These are phyloP conservation scores for Fraxinus dipetala DNA, from an alignment of 305 asterid genomes.

Conservation along the genomic window DNA sequence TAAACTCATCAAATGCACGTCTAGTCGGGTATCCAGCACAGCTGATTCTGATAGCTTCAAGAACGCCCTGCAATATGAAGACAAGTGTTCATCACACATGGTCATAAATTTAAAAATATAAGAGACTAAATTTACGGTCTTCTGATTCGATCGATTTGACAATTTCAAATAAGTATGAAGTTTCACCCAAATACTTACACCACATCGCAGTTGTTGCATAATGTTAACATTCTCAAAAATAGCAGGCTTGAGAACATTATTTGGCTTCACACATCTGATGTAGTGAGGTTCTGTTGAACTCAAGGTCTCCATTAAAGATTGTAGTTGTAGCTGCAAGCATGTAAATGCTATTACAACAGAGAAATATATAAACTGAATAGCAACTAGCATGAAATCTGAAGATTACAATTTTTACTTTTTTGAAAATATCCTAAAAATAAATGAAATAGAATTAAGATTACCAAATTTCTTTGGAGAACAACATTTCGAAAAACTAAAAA, in stretches of 20 bases:
- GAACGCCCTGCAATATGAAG: conserved; percentile 69
- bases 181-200: conserved; percentile 64
- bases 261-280: conserved; percentile 99
- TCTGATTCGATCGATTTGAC: conserved; percentile 17
- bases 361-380: conserved; percentile 12
- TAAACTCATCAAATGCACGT: conserved; percentile 95
- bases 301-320: conserved; percentile 96
- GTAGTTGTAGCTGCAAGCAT: conserved; percentile 86
- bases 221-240: conserved; percentile 88
- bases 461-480: not conserved
- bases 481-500: not conserved
- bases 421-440: not conserved
- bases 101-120: not conserved
- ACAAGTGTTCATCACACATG: conserved; percentile 17
- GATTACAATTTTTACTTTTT: conserved; percentile 5
- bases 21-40: conserved; percentile 99
- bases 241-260: conserved; percentile 88
- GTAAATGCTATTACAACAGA: conserved; percentile 21
- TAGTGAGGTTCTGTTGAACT: conserved; percentile 96
- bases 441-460: not conserved
- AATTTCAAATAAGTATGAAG: conserved; percentile 24
- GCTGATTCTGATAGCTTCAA: conserved; percentile 98
- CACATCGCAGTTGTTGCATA: conserved; percentile 97
- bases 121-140: not conserved
- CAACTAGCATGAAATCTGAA: conserved; percentile 1